Conservation (phyloP, 805 yeast genomes). For the Wickerhamomyces queroliae region DNA sequence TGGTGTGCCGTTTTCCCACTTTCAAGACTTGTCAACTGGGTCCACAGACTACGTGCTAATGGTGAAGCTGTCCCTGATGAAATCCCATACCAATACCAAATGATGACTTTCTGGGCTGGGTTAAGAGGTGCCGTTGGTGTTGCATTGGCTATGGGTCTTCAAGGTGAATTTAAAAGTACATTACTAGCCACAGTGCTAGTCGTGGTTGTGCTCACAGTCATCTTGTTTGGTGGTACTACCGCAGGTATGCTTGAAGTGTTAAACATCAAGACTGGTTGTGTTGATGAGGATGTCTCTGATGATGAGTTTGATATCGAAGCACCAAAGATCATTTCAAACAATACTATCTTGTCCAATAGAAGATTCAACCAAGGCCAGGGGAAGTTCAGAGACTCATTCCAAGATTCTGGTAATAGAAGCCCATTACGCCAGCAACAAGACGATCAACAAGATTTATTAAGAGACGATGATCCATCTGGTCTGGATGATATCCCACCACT, state of each 20-base stretch:
- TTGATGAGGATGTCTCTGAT: constrained; percentile 78
- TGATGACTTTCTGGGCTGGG: constrained; percentile 99
- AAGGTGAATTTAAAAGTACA: constrained; percentile 87
- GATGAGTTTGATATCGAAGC: constrained; percentile 95
- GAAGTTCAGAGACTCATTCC: too few relatives aligned
- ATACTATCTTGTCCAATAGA: constrained; percentile 14
- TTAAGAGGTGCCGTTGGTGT: constrained; percentile 99
- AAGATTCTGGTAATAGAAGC: constrained; percentile 24
- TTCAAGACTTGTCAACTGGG: constrained; percentile 77
- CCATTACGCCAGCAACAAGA: constrained; percentile 16
- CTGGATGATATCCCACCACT: constrained; percentile 22
- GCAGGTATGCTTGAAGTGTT: constrained; percentile 96
- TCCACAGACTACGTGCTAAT: constrained; percentile 54
- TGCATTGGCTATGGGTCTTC: constrained; percentile 95
- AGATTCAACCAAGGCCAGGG: constrained; percentile 8
- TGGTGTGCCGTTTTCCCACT: constrained; percentile 98
- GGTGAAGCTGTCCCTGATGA: constrained; percentile 64
- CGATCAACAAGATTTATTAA: constrained; percentile 16
- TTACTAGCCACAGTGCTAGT: constrained; percentile 92
- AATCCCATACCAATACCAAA: constrained; percentile 91
- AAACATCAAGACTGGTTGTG: constrained; percentile 87
- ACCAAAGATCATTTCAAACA: constrained; percentile 26
- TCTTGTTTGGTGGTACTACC: constrained; percentile 96
- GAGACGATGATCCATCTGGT: constrained; percentile 18
- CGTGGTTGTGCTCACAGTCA: constrained; percentile 93